A percentile compares a stretch with the other conserved stretches of the same genome.
Conservation (phyloP, 2,329 filamentous ascomycete genomes). For the Ophiostoma tasmaniense region DNA sequence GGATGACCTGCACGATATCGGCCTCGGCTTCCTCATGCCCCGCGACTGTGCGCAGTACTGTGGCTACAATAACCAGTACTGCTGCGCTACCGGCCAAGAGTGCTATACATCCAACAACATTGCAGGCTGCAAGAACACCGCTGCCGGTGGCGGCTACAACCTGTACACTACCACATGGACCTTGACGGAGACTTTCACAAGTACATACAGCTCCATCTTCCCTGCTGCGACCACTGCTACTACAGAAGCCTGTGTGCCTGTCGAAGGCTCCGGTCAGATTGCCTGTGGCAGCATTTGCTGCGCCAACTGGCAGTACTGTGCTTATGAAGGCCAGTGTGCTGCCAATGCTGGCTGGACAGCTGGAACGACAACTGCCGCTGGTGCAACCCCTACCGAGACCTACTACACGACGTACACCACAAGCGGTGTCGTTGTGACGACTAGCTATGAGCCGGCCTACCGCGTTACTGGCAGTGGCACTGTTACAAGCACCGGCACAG, state of each 20-base stretch:
- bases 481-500: constrained; percentile 40
- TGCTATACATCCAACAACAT: constrained; percentile 45
- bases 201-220: constrained; percentile 45
- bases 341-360: constrained; percentile 34
- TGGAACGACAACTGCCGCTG: constrained; percentile 5
- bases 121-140: constrained; percentile 40
- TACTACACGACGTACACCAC: constrained; percentile 25
- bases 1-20: constrained; percentile 40
- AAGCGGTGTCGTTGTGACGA: constrained; percentile 42
- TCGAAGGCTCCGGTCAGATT: constrained; percentile 42
- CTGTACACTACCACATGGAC: constrained; percentile 53
- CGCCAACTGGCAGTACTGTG: constrained; percentile 60
- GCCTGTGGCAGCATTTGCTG: constrained; percentile 65
- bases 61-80: constrained; percentile 47
- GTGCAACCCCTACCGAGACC: background rate
- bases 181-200: constrained; percentile 51
- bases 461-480: constrained; percentile 46
- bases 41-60: constrained; percentile 46
- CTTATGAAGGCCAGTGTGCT: constrained; percentile 48
- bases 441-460: constrained; percentile 43
- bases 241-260: constrained; percentile 42
- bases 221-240: constrained; percentile 32
- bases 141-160: constrained; percentile 25
- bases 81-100: constrained; percentile 40
- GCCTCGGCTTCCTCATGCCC: constrained; percentile 42